Base-by-base conservation (phyloP, 2,329 filamentous ascomycete genomes). In the Diaporthe longicolla region DNA sequence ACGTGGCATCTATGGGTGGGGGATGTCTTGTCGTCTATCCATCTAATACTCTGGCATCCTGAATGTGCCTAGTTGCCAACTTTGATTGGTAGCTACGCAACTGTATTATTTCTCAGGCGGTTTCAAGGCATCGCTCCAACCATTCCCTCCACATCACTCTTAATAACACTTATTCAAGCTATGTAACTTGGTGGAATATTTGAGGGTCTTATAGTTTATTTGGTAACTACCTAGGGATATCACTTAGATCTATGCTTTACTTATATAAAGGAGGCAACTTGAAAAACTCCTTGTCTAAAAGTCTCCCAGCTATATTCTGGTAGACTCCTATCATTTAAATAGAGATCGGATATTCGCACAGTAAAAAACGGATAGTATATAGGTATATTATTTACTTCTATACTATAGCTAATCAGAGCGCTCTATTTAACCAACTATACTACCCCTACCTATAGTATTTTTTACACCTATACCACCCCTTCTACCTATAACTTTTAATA, bases 71-170 rank as follows among this genome's bases (percentile, higher is more conserved):
- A 11, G 8, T 48, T 48, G 9, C 8, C 45, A n/a, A n/a, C 21
- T n/a, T 48, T 10, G 21, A n/a, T 48, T 48, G 45, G 9, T 48
- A 21, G 45, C 19, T 48, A 9, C 45, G 9, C 19, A n/a, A n/a
- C 21, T 48, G 13, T 48, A 48, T 48, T 48, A 19, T 1, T 48
- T 10, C 45, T 48, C 45, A n/a, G 17, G n/a, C n/a, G 24, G 11
- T 21, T n/a, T 43, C 1, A 2, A 19, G 1, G 10, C 7, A 4
- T n/a, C 10, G 4, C 13, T 2, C 1, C 8, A n/a, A 24, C 9
- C 58, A 15, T 29, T 26, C 45, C 24, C 6, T 29, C 17, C 37
- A 9, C n/a, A 19, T 43, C 29, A 17, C 37, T 45, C 15, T 7
- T 13, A 4, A 19, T 29, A 9, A n/a, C 15, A 24, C 43, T 29